Conservation (phyloP, 176 grass and related monocot species). For the Oryza punctata region DNA sequence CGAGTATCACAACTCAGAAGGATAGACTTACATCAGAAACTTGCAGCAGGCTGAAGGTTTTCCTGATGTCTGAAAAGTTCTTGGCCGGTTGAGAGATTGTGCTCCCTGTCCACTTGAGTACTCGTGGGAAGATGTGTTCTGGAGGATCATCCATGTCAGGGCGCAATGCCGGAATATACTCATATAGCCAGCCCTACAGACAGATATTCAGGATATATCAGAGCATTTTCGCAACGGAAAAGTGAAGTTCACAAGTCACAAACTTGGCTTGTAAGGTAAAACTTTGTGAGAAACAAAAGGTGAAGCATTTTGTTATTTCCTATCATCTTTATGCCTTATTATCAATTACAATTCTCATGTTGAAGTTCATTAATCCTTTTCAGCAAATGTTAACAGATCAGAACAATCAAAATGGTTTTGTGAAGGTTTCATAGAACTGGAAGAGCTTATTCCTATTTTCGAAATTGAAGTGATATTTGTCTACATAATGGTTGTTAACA, state of each 20-base stretch:
- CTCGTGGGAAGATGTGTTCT: conserved; percentile 16
- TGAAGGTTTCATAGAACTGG: not conserved
- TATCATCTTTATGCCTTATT: not conserved
- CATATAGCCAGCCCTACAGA: conserved; percentile 29
- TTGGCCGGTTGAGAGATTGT: not conserved
- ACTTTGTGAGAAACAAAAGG: not conserved
- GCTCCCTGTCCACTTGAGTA: not conserved
- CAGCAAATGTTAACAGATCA: not conserved
- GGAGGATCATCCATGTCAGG: conserved; percentile 24
- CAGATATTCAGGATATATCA: conserved; percentile 12
- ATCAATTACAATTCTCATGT: not conserved
- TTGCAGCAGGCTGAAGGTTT: conserved; percentile 7
- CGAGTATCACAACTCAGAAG: not conserved
- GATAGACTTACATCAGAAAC: conserved; percentile 25
- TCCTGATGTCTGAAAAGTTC: conserved; percentile 7
- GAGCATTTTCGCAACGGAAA: not conserved
- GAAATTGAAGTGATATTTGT: not conserved
- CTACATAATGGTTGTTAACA: not conserved
- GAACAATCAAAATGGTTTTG: not conserved
- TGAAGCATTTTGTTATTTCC: not conserved
- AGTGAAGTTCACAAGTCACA: not conserved
- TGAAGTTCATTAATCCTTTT: not conserved
- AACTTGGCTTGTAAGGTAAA: not conserved
- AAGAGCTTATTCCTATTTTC: not conserved
- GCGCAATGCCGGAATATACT: conserved; percentile 21